Evolutionary conservation across 768 basidiomycete genomes (phyloP), one percentile per base, ranked within the genome.

Genomic region (Rhodosporidiobolus odoratus): DNA sequence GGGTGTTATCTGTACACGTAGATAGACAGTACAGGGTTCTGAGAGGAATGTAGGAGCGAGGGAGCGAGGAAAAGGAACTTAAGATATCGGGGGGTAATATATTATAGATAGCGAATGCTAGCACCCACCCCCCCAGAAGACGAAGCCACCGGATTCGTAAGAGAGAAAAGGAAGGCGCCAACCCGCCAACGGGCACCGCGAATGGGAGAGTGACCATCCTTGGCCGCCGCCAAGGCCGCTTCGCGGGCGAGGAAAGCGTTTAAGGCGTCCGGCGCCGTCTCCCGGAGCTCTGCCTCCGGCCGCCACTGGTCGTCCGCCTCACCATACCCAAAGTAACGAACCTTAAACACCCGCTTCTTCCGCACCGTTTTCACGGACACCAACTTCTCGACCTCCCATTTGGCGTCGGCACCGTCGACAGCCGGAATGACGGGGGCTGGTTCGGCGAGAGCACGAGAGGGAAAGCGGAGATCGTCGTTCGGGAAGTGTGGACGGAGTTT

Each of bases 381-480:
- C 23, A 54, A 23, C 52, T 63, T 63, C 52, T 63, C 62, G 25
- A 54, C 19, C 6, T 21, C 16, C 48, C 50, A 63, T 53, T 63
- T 53, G 21, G 48, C 12, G 37, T 63, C 48, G 15, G 52, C 62
- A n/a, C 16, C 62, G 19, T 53, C 23, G 50, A 40, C 37, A 27
- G 17, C 62, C 4, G 62, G 48, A 38, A 50, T n/a, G 52, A 40
- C n/a, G 37, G 57, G 17, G 6, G 57, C 25, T 3, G 62, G 62
- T 9, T 17, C 34, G 38, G 37, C 17, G 40, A 63, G 35, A 13
- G 62, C n/a, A 12, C 62, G 62, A 3, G 62, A 52, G 13, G 62
- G 62, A 21, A 63, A 63, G 3, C 62, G 62, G 21, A 23, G 8
- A 27, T 47, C 43, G 62, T 63, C 62, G 62, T 63, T 63, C 35